Evolutionary conservation across 164 flowering plant species (phyloP), one percentile per base, ranked within the genome.

Genomic region (Nelumbo lutea): DNA sequence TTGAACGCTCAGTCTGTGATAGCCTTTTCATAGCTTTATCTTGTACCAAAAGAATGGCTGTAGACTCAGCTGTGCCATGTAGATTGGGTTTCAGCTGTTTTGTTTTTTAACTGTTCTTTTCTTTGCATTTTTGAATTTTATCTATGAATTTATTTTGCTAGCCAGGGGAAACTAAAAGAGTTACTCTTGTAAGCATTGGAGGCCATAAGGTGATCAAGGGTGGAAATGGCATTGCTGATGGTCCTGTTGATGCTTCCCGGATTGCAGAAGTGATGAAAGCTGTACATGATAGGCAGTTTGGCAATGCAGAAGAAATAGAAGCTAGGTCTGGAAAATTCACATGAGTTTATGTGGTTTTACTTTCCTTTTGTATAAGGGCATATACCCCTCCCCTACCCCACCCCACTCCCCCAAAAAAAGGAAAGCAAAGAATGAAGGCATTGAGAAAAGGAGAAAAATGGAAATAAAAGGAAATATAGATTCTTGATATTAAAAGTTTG

Each of bases 161-260:
- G 98, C 99, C 99, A 66, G 99, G 99, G 71, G 97, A 96, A 61
- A 59, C 59, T 42, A 93, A 86, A 81, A 76, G 70, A 66, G 92
- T 96, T 42, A 67, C 76, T 60, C 95, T 96, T 77, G 90, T 96
- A 52, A 78, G 79, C 43, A 93, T 96, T 75, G 89, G 89, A 40
- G 97, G 99, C 60, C 73, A 76, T 5, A 75, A 82, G 73, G 84
- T 88, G 66, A 85, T 90, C 65, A 82, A 83, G 79, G 99, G 99
- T 70, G 98, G 99, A 66, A 96, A 93, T 83, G 77, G 74, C 66
- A 82, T 93, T 79, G 88, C 74, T 40, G 97, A 96, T 76, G 91
- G 90, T 72, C 82, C 81, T 63, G 76, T 88, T 52, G 76, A 84
- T 74, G 79, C 76, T 77, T 73, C 79, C 62, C 77, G 66, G 47